A percentile compares a stretch with the other conserved stretches of the same genome.
Conservation (phyloP, 768 basidiomycete genomes). For the Kwoniella sp. region DNA sequence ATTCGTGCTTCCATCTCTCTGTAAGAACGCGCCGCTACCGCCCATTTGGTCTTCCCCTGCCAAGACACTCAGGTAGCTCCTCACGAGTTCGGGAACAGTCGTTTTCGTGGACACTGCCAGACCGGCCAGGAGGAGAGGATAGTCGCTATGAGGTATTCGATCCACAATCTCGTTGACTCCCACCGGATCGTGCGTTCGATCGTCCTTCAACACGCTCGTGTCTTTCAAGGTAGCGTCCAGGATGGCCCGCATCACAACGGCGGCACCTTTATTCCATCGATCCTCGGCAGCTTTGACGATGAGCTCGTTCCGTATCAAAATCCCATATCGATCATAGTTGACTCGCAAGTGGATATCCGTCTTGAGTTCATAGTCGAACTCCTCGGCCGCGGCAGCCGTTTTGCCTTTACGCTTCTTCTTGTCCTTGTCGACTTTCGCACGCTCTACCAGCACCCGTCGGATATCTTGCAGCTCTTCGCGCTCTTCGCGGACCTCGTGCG, state of each 20-base stretch:
- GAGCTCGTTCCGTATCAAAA: conserved; percentile 83
- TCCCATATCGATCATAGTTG: conserved; percentile 84
- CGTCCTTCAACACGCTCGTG: conserved; percentile 18
- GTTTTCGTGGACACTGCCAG: conserved; percentile 26
- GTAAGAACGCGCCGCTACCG: conserved; percentile 31
- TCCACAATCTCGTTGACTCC: conserved; percentile 37
- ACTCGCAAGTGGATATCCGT: conserved; percentile 77
- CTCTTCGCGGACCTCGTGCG: conserved; percentile 30
- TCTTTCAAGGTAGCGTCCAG: conserved; percentile 65
- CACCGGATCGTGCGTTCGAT: conserved; percentile 26
- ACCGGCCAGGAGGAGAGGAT: conserved; percentile 29
- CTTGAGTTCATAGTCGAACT: conserved; percentile 58
- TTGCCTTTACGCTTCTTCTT: conserved; percentile 54
- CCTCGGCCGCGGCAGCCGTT: conserved; percentile 9
- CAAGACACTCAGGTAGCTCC: conserved; percentile 37
- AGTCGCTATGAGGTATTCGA: conserved; percentile 27
- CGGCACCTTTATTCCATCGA: conserved; percentile 76
- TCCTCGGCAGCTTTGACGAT: conserved; percentile 75
- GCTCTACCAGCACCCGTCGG: conserved; percentile 30
- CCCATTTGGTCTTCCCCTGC: conserved; percentile 42
- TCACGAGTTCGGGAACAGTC: conserved; percentile 29
- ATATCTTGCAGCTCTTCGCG: conserved; percentile 22
- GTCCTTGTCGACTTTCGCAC: conserved; percentile 27
- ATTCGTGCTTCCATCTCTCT: conserved; percentile 24
- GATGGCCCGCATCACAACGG: conserved; percentile 69